Evolutionary conservation across 108 stramenopile species (phyloP).

Genomic region (Cyclostephanos tholiformis): DNA sequence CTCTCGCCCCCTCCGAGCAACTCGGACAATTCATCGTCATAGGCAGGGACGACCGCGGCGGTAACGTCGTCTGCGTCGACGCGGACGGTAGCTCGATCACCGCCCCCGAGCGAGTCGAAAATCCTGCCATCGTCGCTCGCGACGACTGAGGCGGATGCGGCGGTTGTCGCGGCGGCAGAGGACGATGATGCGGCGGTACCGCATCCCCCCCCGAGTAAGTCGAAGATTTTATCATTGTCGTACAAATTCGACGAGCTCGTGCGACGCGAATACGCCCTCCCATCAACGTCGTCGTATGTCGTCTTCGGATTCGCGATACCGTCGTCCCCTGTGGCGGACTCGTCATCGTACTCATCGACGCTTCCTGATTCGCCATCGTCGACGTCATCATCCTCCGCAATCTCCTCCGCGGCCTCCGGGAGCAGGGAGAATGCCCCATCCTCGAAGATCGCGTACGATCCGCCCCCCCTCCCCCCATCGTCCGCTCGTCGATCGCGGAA

Average conservation of each 20-base stretch:
- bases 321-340: too few species aligned
- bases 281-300: neutral
- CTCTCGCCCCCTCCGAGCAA: neutral
- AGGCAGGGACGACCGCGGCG: neutral
- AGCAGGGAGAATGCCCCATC: slow-evolving; percentile 34
- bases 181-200: too few species aligned
- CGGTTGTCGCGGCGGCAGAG: neutral
- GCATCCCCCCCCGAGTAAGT: neutral
- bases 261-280: neutral
- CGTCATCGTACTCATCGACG: neutral
- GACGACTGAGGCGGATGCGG: neutral
- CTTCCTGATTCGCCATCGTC: too few species aligned
- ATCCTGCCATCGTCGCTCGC: neutral
- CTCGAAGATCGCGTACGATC: slow-evolving; percentile 21
- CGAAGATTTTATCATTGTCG: neutral
- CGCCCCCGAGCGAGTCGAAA: neutral
- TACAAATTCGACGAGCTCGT: neutral
- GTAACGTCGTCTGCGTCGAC: neutral
- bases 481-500: neutral
- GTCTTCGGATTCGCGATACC: too few species aligned
- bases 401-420: neutral
- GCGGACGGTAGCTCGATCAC: neutral
- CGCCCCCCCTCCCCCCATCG: neutral
- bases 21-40: neutral
- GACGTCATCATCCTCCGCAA: too few species aligned